Evolutionary conservation across 768 basidiomycete genomes (phyloP), one percentile per base, ranked within the genome.

Genomic region (Kwoniella heveanensis): DNA sequence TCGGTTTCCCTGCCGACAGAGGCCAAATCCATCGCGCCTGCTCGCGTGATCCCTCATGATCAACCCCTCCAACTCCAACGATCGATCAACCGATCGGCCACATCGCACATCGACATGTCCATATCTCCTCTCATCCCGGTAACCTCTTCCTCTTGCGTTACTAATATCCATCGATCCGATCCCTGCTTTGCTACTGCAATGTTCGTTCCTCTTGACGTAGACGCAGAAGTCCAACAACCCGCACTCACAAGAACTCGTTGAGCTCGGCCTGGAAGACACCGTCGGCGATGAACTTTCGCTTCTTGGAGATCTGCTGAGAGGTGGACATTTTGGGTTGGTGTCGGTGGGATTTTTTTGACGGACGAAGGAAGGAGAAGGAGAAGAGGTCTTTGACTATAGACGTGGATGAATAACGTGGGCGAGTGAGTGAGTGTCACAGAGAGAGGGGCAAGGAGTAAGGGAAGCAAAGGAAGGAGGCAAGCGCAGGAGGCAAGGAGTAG

Each of bases 251-350:
- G 86, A 99, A 98, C 83, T 99, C 96, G 80, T 92, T 92, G 81
- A 99, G 87, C 84, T 99, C 96, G 72, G 96, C 96, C 81, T 92
- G 92, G 87, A 94, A 95, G 61, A 97, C 94, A 88, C 94, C 94
- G 80, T 96, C 94, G 60, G 93, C 92, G 77, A 95, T 90, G 78
- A 95, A 94, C 87, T 81, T 97, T 85, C 92, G 88, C 85, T 94
- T 95, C 85, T 97, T 96, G 86, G 90, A 92, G 85, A 96, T 92
- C 67, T 79, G 77, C 57, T 70, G 46, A 36, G 65, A 66, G 39
- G 75, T 60, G 53, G 79, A 70, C 79, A 80, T 80, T 53, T 73
- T 80, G 64, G 39, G 32, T 32, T 32, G 39, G 39, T 44, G 39
- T 50, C 7, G 49, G 6, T 64, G 39, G 17, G 9, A 26, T 54